Evolutionary conservation across 2,329 filamentous ascomycete genomes (phyloP), one percentile per base, ranked within the genome.

Genomic region (Penicillium sp.): DNA sequence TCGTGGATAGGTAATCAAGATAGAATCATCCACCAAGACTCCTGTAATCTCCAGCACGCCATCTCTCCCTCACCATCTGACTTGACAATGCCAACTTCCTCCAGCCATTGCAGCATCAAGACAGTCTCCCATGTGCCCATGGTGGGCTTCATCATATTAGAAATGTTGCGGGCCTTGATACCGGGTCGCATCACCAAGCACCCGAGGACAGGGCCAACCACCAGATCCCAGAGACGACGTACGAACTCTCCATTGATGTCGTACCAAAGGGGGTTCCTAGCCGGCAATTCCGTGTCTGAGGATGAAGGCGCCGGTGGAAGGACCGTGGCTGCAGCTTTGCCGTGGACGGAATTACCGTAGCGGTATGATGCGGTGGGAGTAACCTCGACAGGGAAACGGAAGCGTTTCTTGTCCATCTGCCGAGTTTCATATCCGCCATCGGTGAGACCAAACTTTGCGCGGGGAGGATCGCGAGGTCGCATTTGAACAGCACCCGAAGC

Each of bases 391-490:
- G 69, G 61, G 57, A 81, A 82, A 13, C 71, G 70, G 16, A 81
- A 66, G 19, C 72, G 69, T 6, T 61, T 62, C 58, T 76, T 79
- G 59, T 81, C 76, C 65, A 82, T 77, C 38, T 73, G 67, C 15
- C 78, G 69, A 0, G 78, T 80, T 43, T 77, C 67, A 52, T 82
- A 82, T 11, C 75, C 75, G 9, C 75, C 73, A 9, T 79, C 75
- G 10, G 75, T 77, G 5, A 81, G 68, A 10, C 80, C 79, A 58
- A 75, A 81, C 59, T 76, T 76, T 45, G 76, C 71, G 16, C 70
- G 67, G 4, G 79, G 78, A 1, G 75, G 70, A 50, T 79, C 72
- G 2, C 66, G 65, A 3, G 78, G 75, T 13, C 61, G 59, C 5
- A 80, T 55, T 8, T 60, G 61, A 34, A 81, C 58, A 23, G 70